Evolutionary conservation across 495 filamentous ascomycete species (phyloP).

Genomic region (Aspergillus campestris): DNA sequence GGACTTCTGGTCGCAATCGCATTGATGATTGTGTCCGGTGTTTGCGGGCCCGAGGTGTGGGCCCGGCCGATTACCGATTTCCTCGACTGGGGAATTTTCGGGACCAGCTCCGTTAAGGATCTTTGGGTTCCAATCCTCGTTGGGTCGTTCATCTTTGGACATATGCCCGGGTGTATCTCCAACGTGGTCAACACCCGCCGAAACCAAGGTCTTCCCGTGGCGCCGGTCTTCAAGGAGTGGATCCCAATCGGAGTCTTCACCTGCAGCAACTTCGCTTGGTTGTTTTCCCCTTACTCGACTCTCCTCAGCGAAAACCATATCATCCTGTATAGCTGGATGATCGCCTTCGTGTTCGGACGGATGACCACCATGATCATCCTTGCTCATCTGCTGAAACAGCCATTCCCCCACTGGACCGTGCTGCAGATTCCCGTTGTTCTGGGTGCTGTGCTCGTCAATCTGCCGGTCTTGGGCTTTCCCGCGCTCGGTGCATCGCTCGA

Average conservation of each 20-base stretch:
- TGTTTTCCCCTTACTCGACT: slow-evolving; percentile 77
- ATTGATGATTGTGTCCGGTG: slow-evolving; percentile 79
- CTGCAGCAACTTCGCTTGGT: slow-evolving; percentile 65
- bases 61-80: slow-evolving; percentile 58
- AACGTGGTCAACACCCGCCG: slow-evolving; percentile 76
- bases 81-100: slow-evolving; percentile 53
- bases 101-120: slow-evolving; percentile 63
- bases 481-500: slow-evolving; percentile 52
- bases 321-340: slow-evolving; percentile 84
- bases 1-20: slow-evolving; percentile 80
- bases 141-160: slow-evolving; percentile 61
- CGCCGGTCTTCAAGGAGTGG: slow-evolving; percentile 91
- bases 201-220: slow-evolving; percentile 61
- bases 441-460: slow-evolving; percentile 74
- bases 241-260: slow-evolving; percentile 80
- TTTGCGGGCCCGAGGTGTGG: slow-evolving; percentile 86
- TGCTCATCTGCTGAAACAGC: slow-evolving; percentile 84
- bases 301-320: slow-evolving; percentile 75
- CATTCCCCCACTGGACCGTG: slow-evolving; percentile 94
- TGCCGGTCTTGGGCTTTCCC: slow-evolving; percentile 69
- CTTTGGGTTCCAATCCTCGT: slow-evolving; percentile 79
- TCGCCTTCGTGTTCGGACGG: slow-evolving; percentile 95
- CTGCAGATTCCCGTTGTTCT: slow-evolving; percentile 78
- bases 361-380: slow-evolving; percentile 99
- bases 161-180: slow-evolving; percentile 70